Percentiles rank a stretch among this genome's conserved stretches.
Conservation (phyloP, 768 basidiomycete species). For the Suillus subalutaceus region DNA sequence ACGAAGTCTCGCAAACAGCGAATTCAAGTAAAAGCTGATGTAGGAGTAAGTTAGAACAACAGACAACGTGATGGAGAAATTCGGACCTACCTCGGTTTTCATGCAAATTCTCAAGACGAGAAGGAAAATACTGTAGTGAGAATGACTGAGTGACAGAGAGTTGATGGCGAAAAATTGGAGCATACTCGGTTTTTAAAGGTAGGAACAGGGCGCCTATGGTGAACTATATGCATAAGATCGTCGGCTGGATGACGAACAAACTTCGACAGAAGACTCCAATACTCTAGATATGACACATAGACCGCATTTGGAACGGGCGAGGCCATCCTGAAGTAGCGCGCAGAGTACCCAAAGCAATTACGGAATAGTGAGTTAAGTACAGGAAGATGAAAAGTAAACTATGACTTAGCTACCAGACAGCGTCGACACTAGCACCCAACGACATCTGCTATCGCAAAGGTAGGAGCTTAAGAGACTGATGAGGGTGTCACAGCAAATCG, state of each 20-base stretch:
- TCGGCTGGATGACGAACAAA: not conserved
- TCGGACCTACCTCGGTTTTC: no score
- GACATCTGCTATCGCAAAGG: no score
- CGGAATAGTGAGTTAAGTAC: no score
- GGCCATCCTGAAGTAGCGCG: not conserved
- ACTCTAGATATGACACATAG: not conserved
- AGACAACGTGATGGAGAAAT: not conserved
- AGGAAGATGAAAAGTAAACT: no score
- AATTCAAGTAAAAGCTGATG: not conserved
- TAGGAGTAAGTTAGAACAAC: not conserved
- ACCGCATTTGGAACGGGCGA: not conserved
- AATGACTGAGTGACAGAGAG: not conserved
- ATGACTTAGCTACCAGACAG: no score
- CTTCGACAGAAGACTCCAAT: not conserved
- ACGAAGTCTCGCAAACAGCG: not conserved
- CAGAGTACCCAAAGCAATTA: no score
- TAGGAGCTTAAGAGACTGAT: no score
- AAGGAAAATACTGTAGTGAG: not conserved
- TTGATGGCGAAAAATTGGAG: not conserved
- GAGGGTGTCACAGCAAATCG: no score
- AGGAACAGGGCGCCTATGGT: not conserved
- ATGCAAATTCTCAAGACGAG: not conserved
- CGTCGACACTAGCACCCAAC: no score
- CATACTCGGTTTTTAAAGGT: not conserved
- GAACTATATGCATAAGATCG: not conserved